These are phyloP conservation scores for Acacia pycnantha DNA, from an alignment of 331 rosid species.

Conservation along the genomic window DNA sequence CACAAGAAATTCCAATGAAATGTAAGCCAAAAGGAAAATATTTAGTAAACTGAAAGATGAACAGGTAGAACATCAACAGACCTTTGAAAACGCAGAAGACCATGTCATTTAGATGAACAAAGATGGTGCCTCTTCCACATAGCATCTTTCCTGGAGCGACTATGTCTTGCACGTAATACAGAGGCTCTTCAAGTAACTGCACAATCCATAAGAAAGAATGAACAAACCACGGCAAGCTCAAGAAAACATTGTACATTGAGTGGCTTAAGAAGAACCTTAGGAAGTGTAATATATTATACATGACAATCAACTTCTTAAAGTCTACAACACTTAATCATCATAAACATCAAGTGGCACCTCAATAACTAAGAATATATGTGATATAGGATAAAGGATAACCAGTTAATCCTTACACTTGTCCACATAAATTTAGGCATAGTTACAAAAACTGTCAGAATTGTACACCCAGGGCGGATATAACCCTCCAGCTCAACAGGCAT, in stretches of 20 bases:
- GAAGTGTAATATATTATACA: not conserved
- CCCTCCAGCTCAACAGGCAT: constrained; percentile 99
- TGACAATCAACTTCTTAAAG: not conserved
- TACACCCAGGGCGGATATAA: constrained; percentile 96
- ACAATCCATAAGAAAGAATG: constrained; percentile 18
- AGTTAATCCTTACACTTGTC: constrained; percentile 63
- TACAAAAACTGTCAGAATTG: constrained; percentile 77
- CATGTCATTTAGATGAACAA: constrained; percentile 72
- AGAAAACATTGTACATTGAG: not conserved
- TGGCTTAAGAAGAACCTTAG: too few species aligned
- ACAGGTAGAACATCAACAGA: constrained; percentile 35
- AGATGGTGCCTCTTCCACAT: constrained; percentile 69
- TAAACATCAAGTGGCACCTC: not conserved
- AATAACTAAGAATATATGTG: not conserved
- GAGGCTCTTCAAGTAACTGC: constrained; percentile 77
- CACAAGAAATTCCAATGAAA: not conserved
- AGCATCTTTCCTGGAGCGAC: constrained; percentile 75
- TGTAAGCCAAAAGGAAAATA: not conserved
- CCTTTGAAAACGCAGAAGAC: constrained; percentile 68
- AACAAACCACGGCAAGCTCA: constrained; percentile 10
- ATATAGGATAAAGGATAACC: constrained; percentile 22
- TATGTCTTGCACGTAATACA: constrained; percentile 52
- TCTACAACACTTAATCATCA: not conserved
- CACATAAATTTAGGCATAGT: constrained; percentile 94
- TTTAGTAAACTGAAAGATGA: constrained; percentile 4